A percentile compares a stretch with the other conserved stretches of the same genome.
phyloP scores from a whole-genome alignment of 1,284 basidiomycete species.

The Tilletia caries region DNA sequence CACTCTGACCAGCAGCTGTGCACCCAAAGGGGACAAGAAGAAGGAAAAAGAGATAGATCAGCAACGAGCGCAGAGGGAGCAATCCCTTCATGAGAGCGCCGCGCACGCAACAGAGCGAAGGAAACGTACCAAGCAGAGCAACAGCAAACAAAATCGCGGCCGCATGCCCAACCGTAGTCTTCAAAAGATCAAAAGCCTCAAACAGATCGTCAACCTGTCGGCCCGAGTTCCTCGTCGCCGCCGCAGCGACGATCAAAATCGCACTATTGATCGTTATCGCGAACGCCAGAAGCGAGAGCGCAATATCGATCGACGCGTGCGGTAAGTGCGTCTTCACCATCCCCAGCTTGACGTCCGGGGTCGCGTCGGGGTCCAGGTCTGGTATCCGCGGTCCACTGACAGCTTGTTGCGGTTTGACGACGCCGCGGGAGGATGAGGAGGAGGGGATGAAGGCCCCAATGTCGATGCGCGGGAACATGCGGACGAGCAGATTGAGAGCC shows the following conservation, averaged over 20 bases:
- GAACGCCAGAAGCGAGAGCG: slow-evolving; percentile 47
- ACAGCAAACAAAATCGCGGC: slow-evolving; percentile 48
- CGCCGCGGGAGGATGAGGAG: slow-evolving; percentile 15
- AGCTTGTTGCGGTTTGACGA: slow-evolving; percentile 6
- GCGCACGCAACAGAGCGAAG: background rate
- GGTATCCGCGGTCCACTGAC: background rate
- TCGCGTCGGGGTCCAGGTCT: slow-evolving; percentile 1
- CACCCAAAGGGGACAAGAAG: slow-evolving; percentile 63
- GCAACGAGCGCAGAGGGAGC: background rate
- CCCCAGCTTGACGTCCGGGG: background rate
- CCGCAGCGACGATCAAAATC: slow-evolving; percentile 62
- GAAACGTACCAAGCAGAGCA: slow-evolving; percentile 29
- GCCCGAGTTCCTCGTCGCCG: slow-evolving; percentile 52
- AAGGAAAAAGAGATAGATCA: slow-evolving; percentile 55
- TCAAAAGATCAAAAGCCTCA: slow-evolving; percentile 45
- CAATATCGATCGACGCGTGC: slow-evolving; percentile 51
- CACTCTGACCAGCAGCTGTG: slow-evolving; percentile 77
- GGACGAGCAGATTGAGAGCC: background rate
- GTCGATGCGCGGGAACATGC: slow-evolving; percentile 4
- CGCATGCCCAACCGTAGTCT: slow-evolving; percentile 28
- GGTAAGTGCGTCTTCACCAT: slow-evolving; percentile 38
- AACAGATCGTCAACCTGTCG: slow-evolving; percentile 38
- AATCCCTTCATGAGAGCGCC: background rate
- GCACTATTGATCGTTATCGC: slow-evolving; percentile 77
- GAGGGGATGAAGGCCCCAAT: slow-evolving; percentile 12